These are phyloP conservation scores for Vaccinium myrtillus DNA, from an alignment of 148 eudicot genomes.

Conservation along the genomic window DNA sequence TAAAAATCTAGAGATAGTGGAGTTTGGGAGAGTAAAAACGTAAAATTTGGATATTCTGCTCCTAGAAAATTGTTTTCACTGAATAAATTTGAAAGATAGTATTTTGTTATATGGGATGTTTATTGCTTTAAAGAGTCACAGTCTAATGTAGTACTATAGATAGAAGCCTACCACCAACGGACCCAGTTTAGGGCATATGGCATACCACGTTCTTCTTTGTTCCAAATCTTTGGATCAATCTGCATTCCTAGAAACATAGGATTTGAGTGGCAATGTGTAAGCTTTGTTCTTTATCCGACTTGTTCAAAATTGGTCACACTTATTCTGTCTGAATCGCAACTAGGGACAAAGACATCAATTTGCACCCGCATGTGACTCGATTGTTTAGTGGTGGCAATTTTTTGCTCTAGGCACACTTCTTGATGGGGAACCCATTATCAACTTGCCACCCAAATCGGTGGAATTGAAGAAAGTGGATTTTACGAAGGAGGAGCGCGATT, in stretches of 20 bases:
- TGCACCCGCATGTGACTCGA: background rate
- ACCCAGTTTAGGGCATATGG: background rate
- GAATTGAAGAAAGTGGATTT: constrained; percentile 82
- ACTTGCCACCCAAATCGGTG: constrained; percentile 80
- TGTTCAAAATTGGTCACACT: background rate
- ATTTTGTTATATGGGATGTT: background rate
- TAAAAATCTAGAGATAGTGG: background rate
- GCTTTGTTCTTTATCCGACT: background rate
- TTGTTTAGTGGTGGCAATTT: constrained; percentile 15
- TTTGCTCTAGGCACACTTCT: constrained; percentile 65
- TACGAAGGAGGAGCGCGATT: constrained; percentile 72
- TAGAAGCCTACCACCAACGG: too few relatives aligned
- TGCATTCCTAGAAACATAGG: background rate
- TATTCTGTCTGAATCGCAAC: background rate
- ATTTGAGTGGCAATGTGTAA: background rate
- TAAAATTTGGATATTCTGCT: background rate
- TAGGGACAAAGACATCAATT: constrained; percentile 2
- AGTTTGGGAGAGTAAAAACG: background rate
- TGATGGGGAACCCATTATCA: constrained; percentile 90
- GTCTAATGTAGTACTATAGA: background rate
- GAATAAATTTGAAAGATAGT: background rate
- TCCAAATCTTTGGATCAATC: background rate
- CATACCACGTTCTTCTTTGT: background rate
- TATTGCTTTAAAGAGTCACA: background rate
- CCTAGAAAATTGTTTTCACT: background rate